Evolutionary conservation across 2,329 filamentous ascomycete genomes (phyloP).

Genomic region (Fusarium sublunatum): DNA sequence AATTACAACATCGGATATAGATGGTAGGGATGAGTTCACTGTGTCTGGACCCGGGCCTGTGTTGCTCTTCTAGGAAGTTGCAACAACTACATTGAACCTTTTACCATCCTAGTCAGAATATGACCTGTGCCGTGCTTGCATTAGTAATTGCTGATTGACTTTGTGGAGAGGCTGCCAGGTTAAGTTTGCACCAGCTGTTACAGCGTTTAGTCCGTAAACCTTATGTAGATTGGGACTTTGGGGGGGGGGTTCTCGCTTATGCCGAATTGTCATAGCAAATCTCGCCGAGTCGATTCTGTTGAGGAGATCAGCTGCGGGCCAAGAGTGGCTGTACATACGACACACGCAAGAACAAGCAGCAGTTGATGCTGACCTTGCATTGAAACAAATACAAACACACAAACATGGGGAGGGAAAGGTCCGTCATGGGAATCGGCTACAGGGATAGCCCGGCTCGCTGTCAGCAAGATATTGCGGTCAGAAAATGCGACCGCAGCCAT

Average conservation of each 20-base stretch:
- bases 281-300: neutral
- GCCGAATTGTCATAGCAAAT: neutral
- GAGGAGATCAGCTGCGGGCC: neutral
- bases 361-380: too few species aligned
- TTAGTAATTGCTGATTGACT: neutral
- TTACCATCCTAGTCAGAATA: neutral
- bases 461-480: constrained; percentile 20
- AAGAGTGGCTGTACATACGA: neutral
- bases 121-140: neutral
- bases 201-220: neutral
- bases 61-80: neutral
- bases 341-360: neutral
- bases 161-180: neutral
- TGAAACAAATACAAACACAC: neutral
- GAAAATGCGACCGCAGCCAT: neutral
- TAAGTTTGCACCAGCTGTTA: neutral
- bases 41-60: neutral
- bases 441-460: constrained; percentile 11
- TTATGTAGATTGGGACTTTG: neutral
- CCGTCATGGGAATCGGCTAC: neutral
- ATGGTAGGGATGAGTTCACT: neutral
- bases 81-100: neutral
- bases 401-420: neutral
- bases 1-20: constrained; percentile 1
- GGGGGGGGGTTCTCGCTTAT: neutral